phyloP scores from a whole-genome alignment of 306 rosid genomes.

The Cicer cuneatum region DNA sequence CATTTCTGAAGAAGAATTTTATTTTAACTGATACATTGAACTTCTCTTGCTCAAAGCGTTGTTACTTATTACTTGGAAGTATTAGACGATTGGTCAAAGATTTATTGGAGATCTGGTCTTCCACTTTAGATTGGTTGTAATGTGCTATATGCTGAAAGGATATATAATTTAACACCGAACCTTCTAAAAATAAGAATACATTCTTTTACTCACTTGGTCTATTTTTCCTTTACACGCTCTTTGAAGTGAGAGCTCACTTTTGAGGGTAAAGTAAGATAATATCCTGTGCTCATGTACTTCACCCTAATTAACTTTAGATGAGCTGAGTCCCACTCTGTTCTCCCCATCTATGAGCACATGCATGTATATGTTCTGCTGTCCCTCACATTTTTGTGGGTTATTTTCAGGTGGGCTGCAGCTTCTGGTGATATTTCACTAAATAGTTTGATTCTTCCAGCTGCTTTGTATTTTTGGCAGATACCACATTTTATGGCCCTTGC shows the following conservation, averaged over 20 bases:
- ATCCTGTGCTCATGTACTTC: background rate
- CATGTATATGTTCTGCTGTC: conserved; percentile 8
- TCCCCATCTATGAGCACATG: background rate
- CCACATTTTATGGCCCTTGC: conserved; percentile 99
- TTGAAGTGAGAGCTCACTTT: background rate
- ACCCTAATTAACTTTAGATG: background rate
- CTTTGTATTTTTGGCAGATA: conserved; percentile 96
- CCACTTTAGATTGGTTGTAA: background rate
- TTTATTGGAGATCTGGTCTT: conserved; percentile 12
- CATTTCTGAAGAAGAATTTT: conserved; percentile 23
- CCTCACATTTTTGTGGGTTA: conserved; percentile 34
- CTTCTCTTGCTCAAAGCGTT: conserved; percentile 21
- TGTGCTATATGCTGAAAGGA: conserved; percentile 20
- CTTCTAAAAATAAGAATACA: conserved; percentile 6
- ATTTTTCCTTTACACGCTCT: background rate
- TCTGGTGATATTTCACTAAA: conserved; percentile 79
- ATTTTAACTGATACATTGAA: conserved; percentile 7
- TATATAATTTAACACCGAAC: background rate
- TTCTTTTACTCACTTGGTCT: conserved; percentile 2
- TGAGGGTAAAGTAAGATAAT: background rate
- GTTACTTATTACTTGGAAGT: background rate
- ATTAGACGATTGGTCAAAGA: conserved; percentile 14
- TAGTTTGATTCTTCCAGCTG: conserved; percentile 89
- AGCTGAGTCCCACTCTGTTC: background rate
- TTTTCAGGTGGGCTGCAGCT: conserved; percentile 92